Percentiles rank a stretch among this genome's conserved stretches.
Conservation (phyloP, 495 filamentous ascomycete species). For the Durotheca rogersii region DNA sequence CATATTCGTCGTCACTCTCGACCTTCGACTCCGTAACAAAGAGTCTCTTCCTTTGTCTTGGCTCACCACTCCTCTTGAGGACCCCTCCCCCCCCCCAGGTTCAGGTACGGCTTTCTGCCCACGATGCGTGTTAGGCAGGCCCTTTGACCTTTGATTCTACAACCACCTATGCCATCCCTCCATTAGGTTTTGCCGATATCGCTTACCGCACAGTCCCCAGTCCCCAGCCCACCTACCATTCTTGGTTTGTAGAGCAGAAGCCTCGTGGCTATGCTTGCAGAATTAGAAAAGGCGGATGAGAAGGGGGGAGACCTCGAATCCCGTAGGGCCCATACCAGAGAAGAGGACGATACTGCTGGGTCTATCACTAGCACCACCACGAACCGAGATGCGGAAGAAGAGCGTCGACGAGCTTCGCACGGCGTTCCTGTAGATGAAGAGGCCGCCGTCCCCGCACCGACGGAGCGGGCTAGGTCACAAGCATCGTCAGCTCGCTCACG, state of each 20-base stretch:
- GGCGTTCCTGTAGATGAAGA: conserved; percentile 25
- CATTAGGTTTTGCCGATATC: conserved; percentile 15
- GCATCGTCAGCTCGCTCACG: conserved; percentile 43
- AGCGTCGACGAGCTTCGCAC: conserved; percentile 12
- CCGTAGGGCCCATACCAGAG: background rate
- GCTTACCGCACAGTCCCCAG: conserved; percentile 4
- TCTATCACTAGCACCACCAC: conserved; percentile 15
- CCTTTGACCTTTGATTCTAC: background rate
- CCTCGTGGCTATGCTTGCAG: conserved; percentile 7
- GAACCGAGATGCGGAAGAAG: conserved; percentile 11
- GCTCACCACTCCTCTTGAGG: background rate
- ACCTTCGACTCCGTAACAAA: conserved; percentile 2
- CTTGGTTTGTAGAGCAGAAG: background rate
- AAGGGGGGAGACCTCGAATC: conserved; percentile 5
- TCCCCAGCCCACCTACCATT: background rate
- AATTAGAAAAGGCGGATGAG: conserved; percentile 23
- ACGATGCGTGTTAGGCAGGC: background rate
- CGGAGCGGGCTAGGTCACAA: conserved; percentile 27
- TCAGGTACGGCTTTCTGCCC: background rate
- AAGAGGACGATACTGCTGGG: conserved; percentile 11
- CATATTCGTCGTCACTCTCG: no score
- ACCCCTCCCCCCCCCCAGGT: background rate
- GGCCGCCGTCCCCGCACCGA: conserved; percentile 12
- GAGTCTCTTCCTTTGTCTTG: conserved; percentile 2
- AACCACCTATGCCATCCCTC: background rate